Conservation (phyloP, 495 filamentous ascomycete species). For the Hyaloscypha variabilis region DNA sequence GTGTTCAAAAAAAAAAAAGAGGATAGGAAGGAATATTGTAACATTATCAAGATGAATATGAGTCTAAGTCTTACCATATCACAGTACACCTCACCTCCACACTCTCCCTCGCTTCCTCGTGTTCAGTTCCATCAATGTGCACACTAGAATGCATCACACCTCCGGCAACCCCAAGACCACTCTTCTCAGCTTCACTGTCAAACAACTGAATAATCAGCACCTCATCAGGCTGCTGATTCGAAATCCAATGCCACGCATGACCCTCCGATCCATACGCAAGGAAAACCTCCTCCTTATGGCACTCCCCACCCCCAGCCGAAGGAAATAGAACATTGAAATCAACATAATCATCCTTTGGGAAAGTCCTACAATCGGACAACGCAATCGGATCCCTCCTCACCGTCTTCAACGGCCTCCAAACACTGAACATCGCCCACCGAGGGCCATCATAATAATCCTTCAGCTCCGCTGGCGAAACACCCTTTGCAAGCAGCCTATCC, state of each 20-base stretch:
- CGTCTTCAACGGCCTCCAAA: conserved; percentile 27
- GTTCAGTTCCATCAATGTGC: conserved; percentile 20
- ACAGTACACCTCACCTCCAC: conserved; percentile 22
- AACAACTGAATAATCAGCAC: conserved; percentile 23
- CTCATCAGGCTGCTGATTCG: conserved; percentile 24
- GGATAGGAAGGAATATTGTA: no score
- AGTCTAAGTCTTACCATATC: conserved; percentile 24
- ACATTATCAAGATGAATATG: no score
- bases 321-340: neutral
- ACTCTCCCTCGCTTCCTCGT: conserved; percentile 25
- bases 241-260: conserved; percentile 27
- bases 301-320: neutral
- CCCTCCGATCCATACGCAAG: conserved; percentile 13
- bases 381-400: conserved; percentile 25
- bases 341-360: conserved; percentile 10
- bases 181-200: conserved; percentile 18
- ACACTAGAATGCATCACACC: conserved; percentile 24
- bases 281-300: conserved; percentile 8
- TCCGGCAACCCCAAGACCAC: conserved; percentile 5
- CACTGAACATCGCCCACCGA: conserved; percentile 26
- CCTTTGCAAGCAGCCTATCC: conserved; percentile 7
- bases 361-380: conserved; percentile 5
- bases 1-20: no score
- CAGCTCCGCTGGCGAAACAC: neutral
- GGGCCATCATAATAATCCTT: conserved; percentile 13